Evolutionary conservation across 2,329 filamentous ascomycete genomes (phyloP).

Genomic region (Lasiodiplodia citricola): DNA sequence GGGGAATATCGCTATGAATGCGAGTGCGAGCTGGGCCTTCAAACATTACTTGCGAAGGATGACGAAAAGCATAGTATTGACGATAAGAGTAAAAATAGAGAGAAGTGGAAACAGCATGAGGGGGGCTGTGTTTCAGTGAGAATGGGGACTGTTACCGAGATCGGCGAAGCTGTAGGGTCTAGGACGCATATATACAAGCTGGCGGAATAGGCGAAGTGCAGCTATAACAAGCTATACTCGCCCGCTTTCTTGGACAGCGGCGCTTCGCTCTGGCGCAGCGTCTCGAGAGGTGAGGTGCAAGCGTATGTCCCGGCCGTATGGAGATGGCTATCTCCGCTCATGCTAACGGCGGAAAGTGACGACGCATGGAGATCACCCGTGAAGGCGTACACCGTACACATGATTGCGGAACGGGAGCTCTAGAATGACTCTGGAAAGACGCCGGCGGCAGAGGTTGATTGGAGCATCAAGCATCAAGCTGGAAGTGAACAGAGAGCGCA

Average conservation of each 20-base stretch:
- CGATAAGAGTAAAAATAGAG: constrained; percentile 1
- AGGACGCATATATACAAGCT: background rate
- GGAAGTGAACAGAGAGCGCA: background rate
- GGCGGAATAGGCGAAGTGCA: background rate
- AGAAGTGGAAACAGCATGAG: background rate
- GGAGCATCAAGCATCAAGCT: constrained; percentile 7
- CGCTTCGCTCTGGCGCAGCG: background rate
- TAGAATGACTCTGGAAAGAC: constrained; percentile 19
- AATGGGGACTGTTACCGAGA: background rate
- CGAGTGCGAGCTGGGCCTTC: background rate
- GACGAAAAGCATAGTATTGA: background rate
- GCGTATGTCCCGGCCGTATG: background rate
- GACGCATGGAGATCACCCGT: constrained; percentile 18
- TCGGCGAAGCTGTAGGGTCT: constrained; percentile 5
- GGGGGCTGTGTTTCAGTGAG: background rate
- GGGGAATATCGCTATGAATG: background rate
- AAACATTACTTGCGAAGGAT: background rate
- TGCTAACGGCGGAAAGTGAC: background rate
- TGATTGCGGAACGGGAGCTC: background rate
- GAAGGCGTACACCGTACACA: background rate
- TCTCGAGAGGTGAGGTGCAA: background rate
- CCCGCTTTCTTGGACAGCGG: background rate
- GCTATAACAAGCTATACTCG: constrained; percentile 6
- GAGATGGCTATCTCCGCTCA: constrained; percentile 6
- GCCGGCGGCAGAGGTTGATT: constrained; percentile 22